These are phyloP conservation scores for Alternaria dauci DNA, from an alignment of 2,329 filamentous ascomycete species.

Conservation along the genomic window DNA sequence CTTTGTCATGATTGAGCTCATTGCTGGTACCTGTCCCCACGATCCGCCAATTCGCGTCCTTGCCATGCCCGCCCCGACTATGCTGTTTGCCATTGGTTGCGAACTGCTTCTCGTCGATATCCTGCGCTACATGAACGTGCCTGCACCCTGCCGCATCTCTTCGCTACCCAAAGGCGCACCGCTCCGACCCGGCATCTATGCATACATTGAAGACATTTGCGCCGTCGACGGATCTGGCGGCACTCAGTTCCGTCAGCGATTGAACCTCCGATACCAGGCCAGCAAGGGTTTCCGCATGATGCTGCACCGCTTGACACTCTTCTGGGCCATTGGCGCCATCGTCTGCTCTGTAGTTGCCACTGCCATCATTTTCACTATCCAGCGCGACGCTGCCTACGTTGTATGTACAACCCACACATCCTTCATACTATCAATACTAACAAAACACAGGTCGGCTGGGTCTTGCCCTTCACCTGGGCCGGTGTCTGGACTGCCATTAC, in stretches of 20 bases:
- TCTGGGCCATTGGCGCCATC: constrained; percentile 61
- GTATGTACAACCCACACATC: constrained; percentile 41
- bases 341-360: constrained; percentile 53
- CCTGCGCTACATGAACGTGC: constrained; percentile 55
- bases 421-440: constrained; percentile 17
- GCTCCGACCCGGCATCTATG: constrained; percentile 63
- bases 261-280: constrained; percentile 62
- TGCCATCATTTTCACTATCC: constrained; percentile 58
- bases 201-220: constrained; percentile 63
- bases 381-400: constrained; percentile 58
- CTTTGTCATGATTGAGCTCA: constrained; percentile 65
- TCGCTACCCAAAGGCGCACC: constrained; percentile 61
- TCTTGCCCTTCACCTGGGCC: constrained; percentile 60
- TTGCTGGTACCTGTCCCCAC: constrained; percentile 59
- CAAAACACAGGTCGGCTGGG: constrained; percentile 54
- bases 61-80: constrained; percentile 61
- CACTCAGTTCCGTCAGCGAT: constrained; percentile 60
- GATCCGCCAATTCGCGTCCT: constrained; percentile 62
- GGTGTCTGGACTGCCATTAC: constrained; percentile 58
- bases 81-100: constrained; percentile 62
- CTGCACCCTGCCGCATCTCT: constrained; percentile 61
- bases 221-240: constrained; percentile 63
- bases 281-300: constrained; percentile 63
- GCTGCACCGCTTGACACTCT: constrained; percentile 61
- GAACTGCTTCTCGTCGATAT: constrained; percentile 61